Conservation (phyloP, 2,329 filamentous ascomycete species). For the Fusarium vanettenii region DNA sequence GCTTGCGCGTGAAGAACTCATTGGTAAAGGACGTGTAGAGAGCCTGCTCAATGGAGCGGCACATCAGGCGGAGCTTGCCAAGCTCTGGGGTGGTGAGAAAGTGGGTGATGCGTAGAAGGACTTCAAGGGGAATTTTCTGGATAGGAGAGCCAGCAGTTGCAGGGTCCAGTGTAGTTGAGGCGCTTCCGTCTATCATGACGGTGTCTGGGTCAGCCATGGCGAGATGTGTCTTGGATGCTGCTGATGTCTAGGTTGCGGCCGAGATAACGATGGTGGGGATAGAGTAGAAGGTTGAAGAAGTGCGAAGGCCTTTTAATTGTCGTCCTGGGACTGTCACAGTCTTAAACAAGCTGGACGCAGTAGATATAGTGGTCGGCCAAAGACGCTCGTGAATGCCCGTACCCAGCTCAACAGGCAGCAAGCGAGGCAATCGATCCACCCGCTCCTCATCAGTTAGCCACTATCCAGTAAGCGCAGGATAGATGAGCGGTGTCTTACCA, state of each 20-base stretch:
- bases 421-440: constrained; percentile 31
- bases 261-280: background rate
- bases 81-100: constrained; percentile 67
- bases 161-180: background rate
- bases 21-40: constrained; percentile 67
- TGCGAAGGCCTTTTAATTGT: background rate
- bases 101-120: constrained; percentile 66
- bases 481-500: background rate
- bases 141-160: constrained; percentile 35
- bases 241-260: background rate
- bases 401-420: constrained; percentile 25
- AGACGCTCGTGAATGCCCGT: background rate
- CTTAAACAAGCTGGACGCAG: background rate
- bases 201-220: constrained; percentile 29
- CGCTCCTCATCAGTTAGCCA: background rate
- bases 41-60: constrained; percentile 64
- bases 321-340: background rate
- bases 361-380: background rate
- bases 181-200: constrained; percentile 19
- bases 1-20: constrained; percentile 74
- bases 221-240: background rate
- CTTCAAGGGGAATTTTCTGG: constrained; percentile 65
- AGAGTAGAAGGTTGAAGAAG: background rate
- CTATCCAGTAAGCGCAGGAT: background rate
- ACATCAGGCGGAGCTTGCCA: constrained; percentile 64